These are phyloP conservation scores for Chamaecyparis obtusa DNA, from an alignment of 75 land plant species.

Conservation along the genomic window DNA sequence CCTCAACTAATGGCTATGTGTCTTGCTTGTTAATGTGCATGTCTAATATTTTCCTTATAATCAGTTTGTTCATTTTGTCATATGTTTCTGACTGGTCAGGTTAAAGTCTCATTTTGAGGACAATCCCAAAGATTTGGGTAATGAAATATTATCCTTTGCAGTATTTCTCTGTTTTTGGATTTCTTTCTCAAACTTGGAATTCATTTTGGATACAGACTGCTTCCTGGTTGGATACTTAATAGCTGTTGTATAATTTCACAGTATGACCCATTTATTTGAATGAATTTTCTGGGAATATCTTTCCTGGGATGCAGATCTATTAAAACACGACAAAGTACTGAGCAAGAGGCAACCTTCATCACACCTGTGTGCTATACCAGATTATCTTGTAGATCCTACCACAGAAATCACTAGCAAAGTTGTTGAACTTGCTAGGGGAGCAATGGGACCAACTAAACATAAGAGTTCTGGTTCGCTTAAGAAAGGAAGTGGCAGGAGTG, in stretches of 20 bases:
- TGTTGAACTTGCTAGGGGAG: constrained; percentile 74
- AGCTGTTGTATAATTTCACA: neutral
- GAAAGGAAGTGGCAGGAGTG: constrained; percentile 36
- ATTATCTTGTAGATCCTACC: constrained; percentile 76
- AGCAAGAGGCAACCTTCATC: constrained; percentile 77
- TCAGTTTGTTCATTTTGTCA: neutral
- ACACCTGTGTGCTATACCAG: constrained; percentile 80
- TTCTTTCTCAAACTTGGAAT: neutral
- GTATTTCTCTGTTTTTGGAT: neutral
- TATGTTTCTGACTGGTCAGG: constrained; percentile 25
- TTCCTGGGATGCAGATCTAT: constrained; percentile 51
- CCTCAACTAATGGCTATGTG: neutral
- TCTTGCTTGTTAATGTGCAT: neutral
- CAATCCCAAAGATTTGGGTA: constrained; percentile 85
- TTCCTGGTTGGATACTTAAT: neutral
- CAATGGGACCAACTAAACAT: constrained; percentile 56
- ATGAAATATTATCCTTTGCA: neutral
- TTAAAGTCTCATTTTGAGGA: constrained; percentile 92
- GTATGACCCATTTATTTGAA: neutral
- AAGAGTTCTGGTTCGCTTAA: constrained; percentile 14
- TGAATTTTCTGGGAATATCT: neutral
- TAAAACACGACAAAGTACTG: constrained; percentile 90
- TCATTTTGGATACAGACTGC: neutral
- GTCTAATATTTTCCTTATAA: constrained; percentile 2
- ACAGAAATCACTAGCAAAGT: constrained; percentile 82